Evolutionary conservation across 2,329 filamentous ascomycete genomes (phyloP).

Genomic region (Calonectria multiphialidica): DNA sequence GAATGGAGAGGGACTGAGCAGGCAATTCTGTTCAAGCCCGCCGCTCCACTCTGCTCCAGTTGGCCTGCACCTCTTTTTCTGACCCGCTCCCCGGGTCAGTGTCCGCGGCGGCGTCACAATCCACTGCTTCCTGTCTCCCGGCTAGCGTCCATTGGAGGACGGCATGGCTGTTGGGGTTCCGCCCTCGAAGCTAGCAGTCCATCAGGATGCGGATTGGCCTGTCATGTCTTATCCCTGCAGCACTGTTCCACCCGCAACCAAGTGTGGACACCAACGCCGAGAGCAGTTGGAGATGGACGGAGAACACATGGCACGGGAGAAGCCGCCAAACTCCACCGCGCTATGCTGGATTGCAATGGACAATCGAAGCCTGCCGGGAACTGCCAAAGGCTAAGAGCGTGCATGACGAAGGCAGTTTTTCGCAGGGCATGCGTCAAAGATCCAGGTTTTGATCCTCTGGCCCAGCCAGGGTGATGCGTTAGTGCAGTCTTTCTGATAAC

Average conservation of each 20-base stretch:
- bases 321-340: neutral
- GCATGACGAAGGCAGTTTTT: neutral
- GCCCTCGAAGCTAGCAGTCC: neutral
- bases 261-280: neutral
- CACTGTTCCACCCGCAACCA: neutral
- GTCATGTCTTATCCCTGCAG: neutral
- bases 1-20: no score
- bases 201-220: neutral
- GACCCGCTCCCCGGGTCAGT: neutral
- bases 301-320: conserved; percentile 8
- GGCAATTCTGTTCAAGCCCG: no score
- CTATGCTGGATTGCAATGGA: neutral
- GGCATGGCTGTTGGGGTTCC: neutral
- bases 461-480: neutral
- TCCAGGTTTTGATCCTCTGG: neutral
- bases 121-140: neutral
- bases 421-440: neutral
- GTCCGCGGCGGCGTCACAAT: neutral
- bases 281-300: neutral
- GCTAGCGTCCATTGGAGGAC: neutral
- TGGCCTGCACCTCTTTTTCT: no score
- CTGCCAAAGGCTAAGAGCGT: neutral
- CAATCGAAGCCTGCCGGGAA: neutral
- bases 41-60: no score
- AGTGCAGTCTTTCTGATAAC: neutral